Percentiles rank a stretch among this genome's conserved stretches.
phyloP scores from a whole-genome alignment of 2,329 filamentous ascomycete genomes.

The Epichloe festucae region DNA sequence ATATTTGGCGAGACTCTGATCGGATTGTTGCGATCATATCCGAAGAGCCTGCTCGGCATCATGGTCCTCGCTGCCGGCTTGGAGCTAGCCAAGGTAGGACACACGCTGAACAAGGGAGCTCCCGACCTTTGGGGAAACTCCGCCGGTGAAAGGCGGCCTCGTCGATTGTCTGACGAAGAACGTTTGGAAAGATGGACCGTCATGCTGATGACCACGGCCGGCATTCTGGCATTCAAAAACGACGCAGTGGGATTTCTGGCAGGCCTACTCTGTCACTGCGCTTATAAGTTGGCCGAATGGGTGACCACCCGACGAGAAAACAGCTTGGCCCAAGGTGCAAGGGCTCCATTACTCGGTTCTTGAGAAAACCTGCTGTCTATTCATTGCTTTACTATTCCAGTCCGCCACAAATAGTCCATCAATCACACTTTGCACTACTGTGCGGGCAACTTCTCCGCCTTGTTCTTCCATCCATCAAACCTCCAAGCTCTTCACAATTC shows the following conservation, averaged over 20 bases:
- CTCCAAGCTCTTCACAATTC: background rate
- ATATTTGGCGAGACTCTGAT: constrained; percentile 64
- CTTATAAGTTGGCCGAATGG: constrained; percentile 39
- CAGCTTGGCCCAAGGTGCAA: constrained; percentile 10
- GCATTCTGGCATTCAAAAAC: constrained; percentile 76
- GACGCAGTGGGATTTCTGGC: constrained; percentile 78
- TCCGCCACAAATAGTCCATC: background rate
- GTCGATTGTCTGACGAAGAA: constrained; percentile 51
- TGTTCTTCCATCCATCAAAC: background rate
- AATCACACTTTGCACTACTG: background rate
- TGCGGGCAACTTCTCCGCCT: background rate
- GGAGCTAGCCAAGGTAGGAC: constrained; percentile 75
- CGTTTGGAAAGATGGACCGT: constrained; percentile 68
- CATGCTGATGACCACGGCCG: constrained; percentile 78
- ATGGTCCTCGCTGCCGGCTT: constrained; percentile 85
- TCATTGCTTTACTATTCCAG: background rate
- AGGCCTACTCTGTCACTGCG: constrained; percentile 67
- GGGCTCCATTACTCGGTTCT: constrained; percentile 18
- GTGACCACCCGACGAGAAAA: constrained; percentile 24
- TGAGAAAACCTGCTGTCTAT: background rate
- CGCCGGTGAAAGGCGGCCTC: constrained; percentile 31
- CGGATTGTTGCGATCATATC: constrained; percentile 57
- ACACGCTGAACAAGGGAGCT: constrained; percentile 65
- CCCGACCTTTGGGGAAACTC: constrained; percentile 46
- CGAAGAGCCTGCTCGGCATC: constrained; percentile 63